These are phyloP conservation scores for Leccinum disarticulatum DNA, from an alignment of 768 basidiomycete species.

Conservation along the genomic window DNA sequence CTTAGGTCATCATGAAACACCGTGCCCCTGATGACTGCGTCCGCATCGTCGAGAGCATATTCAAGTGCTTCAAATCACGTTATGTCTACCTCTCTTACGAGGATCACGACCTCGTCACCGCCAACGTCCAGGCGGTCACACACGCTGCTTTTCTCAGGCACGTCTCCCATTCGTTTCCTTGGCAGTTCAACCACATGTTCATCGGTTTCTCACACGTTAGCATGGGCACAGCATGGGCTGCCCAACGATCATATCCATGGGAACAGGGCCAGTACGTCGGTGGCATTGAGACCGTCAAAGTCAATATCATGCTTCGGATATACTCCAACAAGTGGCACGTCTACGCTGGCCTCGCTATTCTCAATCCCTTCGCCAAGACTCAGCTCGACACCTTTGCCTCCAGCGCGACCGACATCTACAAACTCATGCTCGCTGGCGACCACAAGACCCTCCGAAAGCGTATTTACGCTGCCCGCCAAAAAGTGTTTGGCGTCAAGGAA, in stretches of 20 bases:
- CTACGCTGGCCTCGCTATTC: constrained; percentile 96
- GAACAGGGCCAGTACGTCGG: constrained; percentile 93
- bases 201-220: constrained; percentile 40
- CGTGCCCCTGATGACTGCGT: constrained; percentile 76
- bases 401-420: constrained; percentile 87
- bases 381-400: constrained; percentile 93
- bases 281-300: constrained; percentile 97
- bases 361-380: constrained; percentile 84
- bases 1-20: constrained; percentile 87
- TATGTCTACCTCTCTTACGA: constrained; percentile 95
- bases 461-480: constrained; percentile 68
- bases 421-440: constrained; percentile 80
- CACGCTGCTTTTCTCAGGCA: constrained; percentile 97
- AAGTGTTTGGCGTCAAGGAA: constrained; percentile 64
- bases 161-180: constrained; percentile 4
- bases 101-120: constrained; percentile 94
- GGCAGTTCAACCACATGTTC: constrained; percentile 3
- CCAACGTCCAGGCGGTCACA: constrained; percentile 97
- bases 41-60: constrained; percentile 74
- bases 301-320: constrained; percentile 91
- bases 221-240: constrained; percentile 97
- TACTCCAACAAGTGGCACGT: constrained; percentile 99
- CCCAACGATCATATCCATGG: constrained; percentile 83
- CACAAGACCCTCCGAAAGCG: constrained; percentile 60
- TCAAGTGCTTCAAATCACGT: constrained; percentile 76